These are phyloP conservation scores for Mycena vulgaris DNA, from an alignment of 768 basidiomycete genomes.

Conservation along the genomic window DNA sequence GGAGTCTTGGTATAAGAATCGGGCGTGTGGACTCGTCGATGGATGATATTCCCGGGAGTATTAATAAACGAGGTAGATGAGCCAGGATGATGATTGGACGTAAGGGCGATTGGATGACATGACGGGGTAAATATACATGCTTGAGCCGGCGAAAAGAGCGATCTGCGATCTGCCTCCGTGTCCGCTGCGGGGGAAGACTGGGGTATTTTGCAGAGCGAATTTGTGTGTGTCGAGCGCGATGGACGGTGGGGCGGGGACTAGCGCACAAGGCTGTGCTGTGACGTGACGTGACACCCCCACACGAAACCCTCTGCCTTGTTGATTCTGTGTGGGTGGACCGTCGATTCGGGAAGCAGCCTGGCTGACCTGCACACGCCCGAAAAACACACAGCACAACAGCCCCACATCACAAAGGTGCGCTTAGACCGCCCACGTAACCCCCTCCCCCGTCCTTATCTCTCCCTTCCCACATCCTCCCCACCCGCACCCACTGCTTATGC, in stretches of 20 bases:
- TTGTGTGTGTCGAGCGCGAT: too few relatives aligned
- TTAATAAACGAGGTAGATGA: slow-evolving; percentile 17
- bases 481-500: not conserved
- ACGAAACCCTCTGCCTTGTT: slow-evolving; percentile 14
- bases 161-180: slow-evolving; percentile 35
- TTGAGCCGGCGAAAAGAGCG: slow-evolving; percentile 31
- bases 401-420: slow-evolving; percentile 21
- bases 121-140: slow-evolving; percentile 38
- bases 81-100: slow-evolving; percentile 38
- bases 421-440: slow-evolving; percentile 34
- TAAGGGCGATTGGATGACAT: slow-evolving; percentile 39
- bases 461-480: slow-evolving; percentile 14
- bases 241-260: too few relatives aligned
- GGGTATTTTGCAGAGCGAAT: too few relatives aligned
- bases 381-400: slow-evolving; percentile 20
- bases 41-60: slow-evolving; percentile 1
- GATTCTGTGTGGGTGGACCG: slow-evolving; percentile 14
- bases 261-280: not conserved
- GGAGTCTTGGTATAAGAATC: not conserved
- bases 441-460: slow-evolving; percentile 5
- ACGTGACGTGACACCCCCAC: slow-evolving; percentile 6
- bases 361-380: not conserved
- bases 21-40: not conserved
- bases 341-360: slow-evolving; percentile 18
- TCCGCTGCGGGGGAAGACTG: not conserved